Base-by-base conservation (phyloP, 1,284 basidiomycete species). In the Gomphus sp. region DNA sequence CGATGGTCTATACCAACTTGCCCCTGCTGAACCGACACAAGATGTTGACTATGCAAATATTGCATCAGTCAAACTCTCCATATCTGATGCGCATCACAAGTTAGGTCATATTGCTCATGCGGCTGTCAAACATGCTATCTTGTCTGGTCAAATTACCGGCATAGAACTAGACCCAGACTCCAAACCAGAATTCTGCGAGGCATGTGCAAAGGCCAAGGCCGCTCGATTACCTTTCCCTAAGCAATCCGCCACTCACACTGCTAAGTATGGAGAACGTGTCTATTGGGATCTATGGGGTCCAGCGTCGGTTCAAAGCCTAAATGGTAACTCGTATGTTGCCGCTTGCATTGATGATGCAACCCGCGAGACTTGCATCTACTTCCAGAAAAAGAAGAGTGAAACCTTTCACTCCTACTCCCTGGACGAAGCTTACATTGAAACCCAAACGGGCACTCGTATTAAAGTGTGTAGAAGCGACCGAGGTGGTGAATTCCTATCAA, bases 71-170 rank as follows among this genome's bases (percentile, higher is more conserved):
- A 39, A 16, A 22, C 18, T 54, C 33, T 18, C 52, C 1, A 41
- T 54, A 18, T 31, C 34, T 41, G 31, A 54, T 18, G 34, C 8
- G 8, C 31, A 54, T 31, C n/a, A 49, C 8, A 57, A 62, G 3
- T 58, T 75, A 54, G 73, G 73, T 5, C 74, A 77, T 59, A 65
- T 71, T 12, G 67, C 68, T 33, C 66, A 67, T 34, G 57, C 63
- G 0, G 62, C 66, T 28, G 56, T 70, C 10, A 37, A 58, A 16
- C 50, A 62, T 8, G 68, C 71, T 63, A 6, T 56, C 36, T 37
- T 37, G 36, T 31, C 28, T 31, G 28, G 2, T 31, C 28, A 31
- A 31, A 31, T 31, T 31, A 31, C 28, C 3, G 28, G 28, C 28
- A 31, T 31, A 31, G 28, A 31, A 31, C 28, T 31, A 31, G 28